Conservation (phyloP, 139 green algal genomes). For the Pleodorina starrii region DNA sequence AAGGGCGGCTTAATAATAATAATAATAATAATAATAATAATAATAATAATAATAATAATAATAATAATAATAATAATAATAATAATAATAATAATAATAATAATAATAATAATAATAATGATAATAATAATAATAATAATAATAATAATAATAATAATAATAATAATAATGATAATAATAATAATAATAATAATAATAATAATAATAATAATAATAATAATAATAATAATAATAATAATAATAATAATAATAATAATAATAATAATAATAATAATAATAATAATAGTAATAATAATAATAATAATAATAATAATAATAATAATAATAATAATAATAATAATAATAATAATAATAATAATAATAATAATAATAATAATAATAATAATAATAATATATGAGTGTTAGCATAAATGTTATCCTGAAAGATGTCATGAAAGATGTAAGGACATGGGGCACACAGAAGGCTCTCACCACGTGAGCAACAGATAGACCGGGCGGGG, state of each 20-base stretch:
- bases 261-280: constrained; percentile 7
- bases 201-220: constrained; percentile 7
- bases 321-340: constrained; percentile 7
- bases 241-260: constrained; percentile 7
- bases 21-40: too few species aligned
- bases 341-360: constrained; percentile 2
- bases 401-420: neutral
- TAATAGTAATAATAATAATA: constrained; percentile 2
- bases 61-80: too few species aligned
- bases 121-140: neutral
- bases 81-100: too few species aligned
- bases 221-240: constrained; percentile 7
- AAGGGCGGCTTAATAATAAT: too few species aligned
- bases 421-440: neutral
- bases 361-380: constrained; percentile 2
- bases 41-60: too few species aligned
- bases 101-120: neutral
- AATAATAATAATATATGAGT: neutral
- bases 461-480: too few species aligned
- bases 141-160: neutral
- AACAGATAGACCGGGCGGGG: too few species aligned
- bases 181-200: constrained; percentile 7
- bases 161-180: constrained; percentile 2
- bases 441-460: too few species aligned
- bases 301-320: constrained; percentile 7